phyloP scores from a whole-genome alignment of 352 stramenopile species.

The Aphanomyces invadans region DNA sequence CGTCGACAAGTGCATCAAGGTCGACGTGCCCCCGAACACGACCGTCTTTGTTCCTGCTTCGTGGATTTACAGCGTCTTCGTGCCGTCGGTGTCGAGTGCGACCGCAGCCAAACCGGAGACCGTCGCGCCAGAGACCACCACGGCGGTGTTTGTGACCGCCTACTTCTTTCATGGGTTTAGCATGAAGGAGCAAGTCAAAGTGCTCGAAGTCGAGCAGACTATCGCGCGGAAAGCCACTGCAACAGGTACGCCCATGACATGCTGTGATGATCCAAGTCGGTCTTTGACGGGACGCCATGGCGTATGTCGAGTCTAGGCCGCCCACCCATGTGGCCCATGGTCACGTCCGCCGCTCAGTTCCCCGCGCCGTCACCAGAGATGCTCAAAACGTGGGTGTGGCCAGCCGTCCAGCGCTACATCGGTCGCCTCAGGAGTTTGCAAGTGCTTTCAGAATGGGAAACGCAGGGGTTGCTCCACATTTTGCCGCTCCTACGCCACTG shows the following conservation, averaged over 20 bases:
- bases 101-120: not conserved
- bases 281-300: no score
- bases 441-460: slow-evolving; percentile 40
- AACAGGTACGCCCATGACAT: not conserved
- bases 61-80: slow-evolving; percentile 65
- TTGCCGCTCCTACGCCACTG: slow-evolving; percentile 51
- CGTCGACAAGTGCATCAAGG: slow-evolving; percentile 69
- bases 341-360: slow-evolving; percentile 20
- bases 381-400: slow-evolving; percentile 34
- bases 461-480: slow-evolving; percentile 37
- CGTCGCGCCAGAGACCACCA: not conserved
- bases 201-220: slow-evolving; percentile 15
- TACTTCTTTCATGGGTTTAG: slow-evolving; percentile 22
- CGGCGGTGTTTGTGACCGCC: slow-evolving; percentile 15
- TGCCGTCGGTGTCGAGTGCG: slow-evolving; percentile 17
- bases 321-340: slow-evolving; percentile 12
- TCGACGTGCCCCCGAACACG: slow-evolving; percentile 37
- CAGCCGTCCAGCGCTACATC: slow-evolving; percentile 49
- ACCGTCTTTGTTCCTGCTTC: slow-evolving; percentile 55
- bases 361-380: slow-evolving; percentile 19
- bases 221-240: slow-evolving; percentile 4
- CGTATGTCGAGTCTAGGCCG: not conserved
- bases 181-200: slow-evolving; percentile 14
- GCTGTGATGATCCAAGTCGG: no score
- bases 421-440: slow-evolving; percentile 43